Base-by-base conservation (phyloP, 2,329 filamentous ascomycete species). In the Paraphaeosphaeria minitans region DNA sequence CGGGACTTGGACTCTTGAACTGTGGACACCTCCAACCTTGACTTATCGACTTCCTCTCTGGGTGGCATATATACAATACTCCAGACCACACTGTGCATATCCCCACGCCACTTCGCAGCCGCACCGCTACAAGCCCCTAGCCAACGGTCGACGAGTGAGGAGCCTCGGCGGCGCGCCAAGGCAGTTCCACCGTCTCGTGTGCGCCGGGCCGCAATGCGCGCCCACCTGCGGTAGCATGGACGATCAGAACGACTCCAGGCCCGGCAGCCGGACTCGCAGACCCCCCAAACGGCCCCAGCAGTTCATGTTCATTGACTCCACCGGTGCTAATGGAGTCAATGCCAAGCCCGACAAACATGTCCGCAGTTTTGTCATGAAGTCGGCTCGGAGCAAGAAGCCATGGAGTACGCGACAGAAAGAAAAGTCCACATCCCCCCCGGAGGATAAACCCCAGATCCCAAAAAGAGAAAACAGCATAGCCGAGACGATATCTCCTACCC, bases 271-370 rank as follows among this genome's bases (percentile, higher is more conserved):
- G 50, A 43, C 5, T 52, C 56, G 56, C 54, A 61, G 45, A 47
- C 53, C 58, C 13, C 49, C 51, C 8, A 69, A 64, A 56, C 57
- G 46, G 46, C 64, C 64, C 31, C 67, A 57, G 59, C 58, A 69
- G 19, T 76, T 75, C 58, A 72, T 75, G 67, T 76, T 76, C 64
- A 73, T 76, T 39, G 72, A 76, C 50, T 70, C 73, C 21, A 68
- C 65, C 45, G 63, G 64, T 49, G 48, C 48, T 33, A 62, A 69
- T 39, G 72, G 70, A 10, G 57, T 66, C 16, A 72, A 71, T 37
- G 65, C 69, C 19, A 75, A 75, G 51, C 72, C 71, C 14, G 64
- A 74, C 45, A 71, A 68, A 55, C 63, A 64, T 9, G 71, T 75
- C 13, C 56, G 73, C 46, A 73, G 71, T n/a, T 75, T 75, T 67